Base-by-base conservation (phyloP, 371 early-diverging fungal genomes). In the Capillidium rhysosporum region DNA sequence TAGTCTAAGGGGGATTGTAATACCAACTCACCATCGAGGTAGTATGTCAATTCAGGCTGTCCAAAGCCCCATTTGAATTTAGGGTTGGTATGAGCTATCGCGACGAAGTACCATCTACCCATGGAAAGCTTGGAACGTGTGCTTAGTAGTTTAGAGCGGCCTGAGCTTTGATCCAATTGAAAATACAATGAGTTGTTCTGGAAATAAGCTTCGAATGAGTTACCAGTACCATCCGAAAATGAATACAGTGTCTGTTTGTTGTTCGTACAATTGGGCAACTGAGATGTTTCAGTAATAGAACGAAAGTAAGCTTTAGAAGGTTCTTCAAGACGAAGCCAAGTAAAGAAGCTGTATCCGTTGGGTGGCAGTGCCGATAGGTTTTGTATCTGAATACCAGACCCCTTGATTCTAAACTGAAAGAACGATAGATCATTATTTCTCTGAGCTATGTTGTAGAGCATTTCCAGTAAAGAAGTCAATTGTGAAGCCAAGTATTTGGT, bases 241-340 rank as follows among this genome's bases (percentile, higher is more conserved):
- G 56, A 61, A 46, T 61, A 61, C 21, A 61, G 29, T 26, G 54
- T 29, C 18, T 57, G 61, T 16, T 25, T 16, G 34, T 57, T 44
- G 40, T 46, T 18, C 14, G 18, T 34, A 28, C 43, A 24, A 12
- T 23, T 46, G 48, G 21, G 23, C n/a, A 57, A 40, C 2, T 38
- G 21, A n/a, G 52, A 20, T 4, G 18, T 40, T 0, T 21, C n/a
- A 38, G 23, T 25, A 45, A 18, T 16, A 57, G n/a, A 16, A 18
- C 41, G 25, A n/a, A n/a, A n/a, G n/a, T n/a, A n/a, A n/a, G n/a
- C n/a, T n/a, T n/a, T n/a, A 3, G 49, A 16, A 9, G 55, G 25
- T 21, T 43, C n/a, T 46, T 69, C 69, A 21, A 70, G 52, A 31
- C 65, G 61, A 46, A 73, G 49, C 73, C 73, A 73, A 1, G 66